Evolutionary conservation across 805 yeast genomes (phyloP), one percentile per base, ranked within the genome.

Genomic region (Lipomyces japonicus): DNA sequence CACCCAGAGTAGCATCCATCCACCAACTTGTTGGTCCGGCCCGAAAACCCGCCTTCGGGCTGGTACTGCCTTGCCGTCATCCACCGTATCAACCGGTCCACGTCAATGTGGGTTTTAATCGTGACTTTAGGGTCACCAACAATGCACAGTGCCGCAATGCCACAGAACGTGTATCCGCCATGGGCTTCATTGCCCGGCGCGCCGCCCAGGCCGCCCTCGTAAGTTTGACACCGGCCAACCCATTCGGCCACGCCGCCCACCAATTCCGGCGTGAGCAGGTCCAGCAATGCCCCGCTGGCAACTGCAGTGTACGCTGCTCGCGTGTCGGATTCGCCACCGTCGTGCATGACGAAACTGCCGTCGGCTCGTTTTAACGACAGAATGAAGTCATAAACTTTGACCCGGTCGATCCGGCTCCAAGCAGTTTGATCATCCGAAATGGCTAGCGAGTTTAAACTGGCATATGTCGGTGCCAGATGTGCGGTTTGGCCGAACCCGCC

Each of bases 1-100:
- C 98, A 93, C 66, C 84, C 91, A 63, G 91, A 80, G 65, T 93
- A 93, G 67, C 98, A 93, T 0, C 95, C 96, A 65, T 93, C 98
- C 1, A 93, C 97, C 28, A 93, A 74, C 65, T 93, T 93, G 65
- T 91, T 91, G 0, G 95, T 79, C 47, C 99, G 76, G 0, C 99
- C 99, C 10, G 81, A 75, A 41, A 91, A 76, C 0, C 97, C 97
- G 10, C 91, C 95, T 63, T 88, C 96, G n/a, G 79, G 65, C 18
- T 68, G 68, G 48, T 74, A 71, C 65, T 93, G 98, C 36, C 95
- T 76, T 21, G 75, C 69, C 9, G 74, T 74, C 2, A 81, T 72
- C 98, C 98, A 93, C 46, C 38, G 31, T 31, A 30, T 12, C 35
- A 35, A 64, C 1, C 53, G 58, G 0, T 73, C 79, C 2, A 85